Percentiles rank a stretch among this genome's conserved stretches.
These are phyloP conservation scores for Teratosphaeria zuluensis DNA, from an alignment of 2,329 filamentous ascomycete species.

Conservation along the genomic window DNA sequence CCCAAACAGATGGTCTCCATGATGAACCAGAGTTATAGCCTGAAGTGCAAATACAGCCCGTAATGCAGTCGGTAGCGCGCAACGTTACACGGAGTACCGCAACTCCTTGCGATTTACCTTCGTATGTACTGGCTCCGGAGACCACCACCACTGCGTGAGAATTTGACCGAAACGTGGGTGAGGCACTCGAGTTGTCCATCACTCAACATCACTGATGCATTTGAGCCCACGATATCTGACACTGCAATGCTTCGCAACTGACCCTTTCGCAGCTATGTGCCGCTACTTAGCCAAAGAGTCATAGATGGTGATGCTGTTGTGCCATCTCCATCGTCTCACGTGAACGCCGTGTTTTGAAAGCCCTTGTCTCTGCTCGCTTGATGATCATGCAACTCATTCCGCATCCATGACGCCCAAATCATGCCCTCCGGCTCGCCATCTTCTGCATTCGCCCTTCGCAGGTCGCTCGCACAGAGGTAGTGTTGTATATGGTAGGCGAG, in stretches of 20 bases:
- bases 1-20: no score
- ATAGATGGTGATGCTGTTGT: neutral
- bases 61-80: no score
- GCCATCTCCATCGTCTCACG: neutral
- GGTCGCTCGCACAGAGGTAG: neutral
- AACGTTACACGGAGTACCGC: no score
- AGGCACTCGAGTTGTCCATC: neutral
- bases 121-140: no score
- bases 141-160: no score
- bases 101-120: no score
- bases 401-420: neutral
- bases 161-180: neutral
- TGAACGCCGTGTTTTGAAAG: neutral
- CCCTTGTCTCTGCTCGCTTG: neutral
- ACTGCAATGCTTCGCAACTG: neutral
- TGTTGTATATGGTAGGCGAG: conserved; percentile 29
- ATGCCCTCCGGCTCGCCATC: neutral
- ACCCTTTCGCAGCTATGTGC: neutral
- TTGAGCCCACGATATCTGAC: neutral
- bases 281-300: neutral
- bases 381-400: conserved; percentile 1
- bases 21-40: no score
- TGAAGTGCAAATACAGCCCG: no score
- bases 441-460: neutral
- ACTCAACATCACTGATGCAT: neutral